Percentiles rank a stretch among this genome's conserved stretches.
Conservation (phyloP, 2,329 filamentous ascomycete species). For the Fusarium sp. region DNA sequence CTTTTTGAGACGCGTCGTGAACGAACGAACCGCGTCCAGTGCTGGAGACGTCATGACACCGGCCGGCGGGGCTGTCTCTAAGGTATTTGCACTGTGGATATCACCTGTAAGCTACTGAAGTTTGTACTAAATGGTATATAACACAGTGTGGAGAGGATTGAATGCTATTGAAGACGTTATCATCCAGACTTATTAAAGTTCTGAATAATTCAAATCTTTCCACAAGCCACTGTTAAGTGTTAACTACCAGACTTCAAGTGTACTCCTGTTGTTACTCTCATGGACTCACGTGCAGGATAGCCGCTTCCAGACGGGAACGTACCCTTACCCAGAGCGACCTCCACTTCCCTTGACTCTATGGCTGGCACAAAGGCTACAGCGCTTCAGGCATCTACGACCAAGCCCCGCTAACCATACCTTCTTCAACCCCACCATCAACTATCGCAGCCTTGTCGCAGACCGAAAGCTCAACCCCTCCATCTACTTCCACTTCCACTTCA, state of each 20-base stretch:
- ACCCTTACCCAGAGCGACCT: neutral
- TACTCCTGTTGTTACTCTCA: neutral
- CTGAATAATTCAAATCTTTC: neutral
- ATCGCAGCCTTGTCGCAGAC: conserved; percentile 44
- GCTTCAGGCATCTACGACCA: conserved; percentile 12
- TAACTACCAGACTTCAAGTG: neutral
- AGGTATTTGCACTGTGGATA: conserved; percentile 5
- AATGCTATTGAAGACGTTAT: neutral
- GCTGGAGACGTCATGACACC: conserved; percentile 36
- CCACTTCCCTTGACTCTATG: neutral
- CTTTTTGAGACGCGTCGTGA: conserved; percentile 41
- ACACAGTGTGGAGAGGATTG: conserved; percentile 1
- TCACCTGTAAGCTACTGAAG: neutral
- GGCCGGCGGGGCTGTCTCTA: neutral
- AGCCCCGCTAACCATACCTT: conserved; percentile 31
- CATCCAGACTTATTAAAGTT: neutral
- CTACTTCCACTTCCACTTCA: conserved; percentile 16
- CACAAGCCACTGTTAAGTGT: no score
- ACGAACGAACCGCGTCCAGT: conserved; percentile 43
- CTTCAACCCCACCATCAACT: conserved; percentile 40
- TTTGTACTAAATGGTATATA: neutral
- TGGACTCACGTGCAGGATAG: neutral
- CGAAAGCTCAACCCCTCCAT: conserved; percentile 45
- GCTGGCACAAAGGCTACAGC: neutral
- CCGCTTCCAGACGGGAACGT: neutral